Conservation (phyloP, 371 early-diverging fungal species). For the Entomophthora muscae region DNA sequence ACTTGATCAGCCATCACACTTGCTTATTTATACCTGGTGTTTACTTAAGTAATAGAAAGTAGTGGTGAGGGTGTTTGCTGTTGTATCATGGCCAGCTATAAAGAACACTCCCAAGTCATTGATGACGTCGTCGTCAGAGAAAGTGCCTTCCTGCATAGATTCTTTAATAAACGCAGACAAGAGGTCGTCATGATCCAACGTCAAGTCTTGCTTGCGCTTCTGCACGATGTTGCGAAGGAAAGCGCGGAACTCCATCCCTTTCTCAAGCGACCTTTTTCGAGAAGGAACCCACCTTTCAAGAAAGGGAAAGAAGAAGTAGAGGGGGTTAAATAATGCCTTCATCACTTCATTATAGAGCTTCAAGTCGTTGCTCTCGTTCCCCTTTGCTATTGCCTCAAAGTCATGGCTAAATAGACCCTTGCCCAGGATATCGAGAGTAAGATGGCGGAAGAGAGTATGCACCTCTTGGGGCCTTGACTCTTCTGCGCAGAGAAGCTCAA, state of each 20-base stretch:
- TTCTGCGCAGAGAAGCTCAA: not conserved
- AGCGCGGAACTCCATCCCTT: not conserved
- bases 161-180: not conserved
- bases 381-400: not conserved
- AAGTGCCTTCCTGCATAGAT: not conserved
- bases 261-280: not conserved
- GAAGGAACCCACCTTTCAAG: not conserved
- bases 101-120: constrained; percentile 1
- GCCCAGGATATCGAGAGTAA: constrained; percentile 8
- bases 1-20: too few species aligned
- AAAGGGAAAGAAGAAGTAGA: not conserved
- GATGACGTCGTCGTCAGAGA: constrained; percentile 4
- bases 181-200: not conserved
- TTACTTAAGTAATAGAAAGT: constrained; percentile 3
- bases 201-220: not conserved
- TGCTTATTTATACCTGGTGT: not conserved
- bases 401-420: constrained; percentile 5
- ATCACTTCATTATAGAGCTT: constrained; percentile 31
- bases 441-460: not conserved
- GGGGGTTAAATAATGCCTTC: constrained; percentile 11
- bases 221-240: not conserved
- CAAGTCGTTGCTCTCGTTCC: not conserved
- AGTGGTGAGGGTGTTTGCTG: constrained; percentile 3
- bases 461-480: not conserved
- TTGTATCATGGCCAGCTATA: constrained; percentile 9